phyloP scores from a whole-genome alignment of 306 rosid genomes.

The Lathyrus tuberosus region DNA sequence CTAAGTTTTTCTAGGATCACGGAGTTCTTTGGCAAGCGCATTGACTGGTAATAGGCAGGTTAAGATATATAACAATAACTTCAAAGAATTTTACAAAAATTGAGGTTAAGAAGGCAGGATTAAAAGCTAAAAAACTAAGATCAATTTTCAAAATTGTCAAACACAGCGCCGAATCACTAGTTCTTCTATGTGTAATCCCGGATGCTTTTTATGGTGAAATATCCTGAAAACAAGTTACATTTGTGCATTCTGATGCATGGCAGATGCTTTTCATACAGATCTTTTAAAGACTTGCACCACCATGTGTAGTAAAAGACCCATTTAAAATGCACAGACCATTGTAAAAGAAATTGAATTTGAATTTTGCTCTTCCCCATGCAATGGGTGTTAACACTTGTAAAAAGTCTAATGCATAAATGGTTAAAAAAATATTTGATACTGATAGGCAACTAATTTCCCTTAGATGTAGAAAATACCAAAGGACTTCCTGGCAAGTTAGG shows the following conservation, averaged over 20 bases:
- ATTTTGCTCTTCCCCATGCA: no score
- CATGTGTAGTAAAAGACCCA: no score
- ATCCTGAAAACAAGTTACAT: not conserved
- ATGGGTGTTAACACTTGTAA: no score
- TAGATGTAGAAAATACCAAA: no score
- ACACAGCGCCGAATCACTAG: constrained; percentile 14
- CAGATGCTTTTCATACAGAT: no score
- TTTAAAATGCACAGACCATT: no score
- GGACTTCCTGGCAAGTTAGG: no score
- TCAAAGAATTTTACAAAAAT: not conserved
- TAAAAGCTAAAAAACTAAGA: not conserved
- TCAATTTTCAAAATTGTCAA: constrained; percentile 16
- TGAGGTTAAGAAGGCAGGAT: not conserved
- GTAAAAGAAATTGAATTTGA: no score
- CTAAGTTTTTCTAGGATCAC: not conserved
- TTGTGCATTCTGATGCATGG: not conserved
- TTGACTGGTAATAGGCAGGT: not conserved
- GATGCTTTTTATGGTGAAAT: not conserved
- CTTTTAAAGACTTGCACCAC: no score
- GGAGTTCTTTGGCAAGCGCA: not conserved
- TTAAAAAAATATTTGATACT: no score
- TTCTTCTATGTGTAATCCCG: not conserved
- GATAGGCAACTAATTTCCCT: no score
- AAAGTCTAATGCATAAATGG: no score
- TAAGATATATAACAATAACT: not conserved